Conservation (phyloP, 768 basidiomycete genomes). For the Mycena rebaudengoi region DNA sequence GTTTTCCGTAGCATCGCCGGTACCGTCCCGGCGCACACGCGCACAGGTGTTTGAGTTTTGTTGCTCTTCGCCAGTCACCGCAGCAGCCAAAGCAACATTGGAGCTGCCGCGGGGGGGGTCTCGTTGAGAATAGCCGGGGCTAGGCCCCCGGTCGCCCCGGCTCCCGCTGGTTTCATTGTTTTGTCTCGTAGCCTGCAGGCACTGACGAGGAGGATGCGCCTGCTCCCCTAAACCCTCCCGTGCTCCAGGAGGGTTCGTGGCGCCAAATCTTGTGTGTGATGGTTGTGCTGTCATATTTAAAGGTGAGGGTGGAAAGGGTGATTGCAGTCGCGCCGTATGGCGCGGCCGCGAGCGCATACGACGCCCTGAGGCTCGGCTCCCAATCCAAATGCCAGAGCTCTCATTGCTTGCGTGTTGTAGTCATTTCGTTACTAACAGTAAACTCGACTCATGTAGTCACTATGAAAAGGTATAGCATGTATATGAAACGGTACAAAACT, state of each 20-base stretch:
- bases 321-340: background rate
- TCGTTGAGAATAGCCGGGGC: too few species aligned
- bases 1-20: too few species aligned
- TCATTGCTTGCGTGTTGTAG: background rate
- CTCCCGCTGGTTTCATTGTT: too few species aligned
- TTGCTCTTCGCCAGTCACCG: background rate
- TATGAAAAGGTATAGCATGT: background rate
- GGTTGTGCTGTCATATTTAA: background rate
- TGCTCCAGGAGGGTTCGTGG: too few species aligned
- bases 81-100: too few species aligned
- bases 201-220: too few species aligned
- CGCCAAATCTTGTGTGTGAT: background rate
- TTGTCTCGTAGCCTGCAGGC: too few species aligned
- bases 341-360: background rate
- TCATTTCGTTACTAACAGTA: background rate
- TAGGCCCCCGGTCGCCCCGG: too few species aligned
- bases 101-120: too few species aligned
- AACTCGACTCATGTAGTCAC: background rate
- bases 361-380: background rate
- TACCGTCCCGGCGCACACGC: too few species aligned
- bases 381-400: background rate
- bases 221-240: too few species aligned
- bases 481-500: background rate
- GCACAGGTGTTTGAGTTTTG: background rate
- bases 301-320: background rate